Evolutionary conservation across 2,329 filamentous ascomycete species (phyloP), one percentile per base, ranked within the genome.

Genomic region (Fusarium haematococcum): DNA sequence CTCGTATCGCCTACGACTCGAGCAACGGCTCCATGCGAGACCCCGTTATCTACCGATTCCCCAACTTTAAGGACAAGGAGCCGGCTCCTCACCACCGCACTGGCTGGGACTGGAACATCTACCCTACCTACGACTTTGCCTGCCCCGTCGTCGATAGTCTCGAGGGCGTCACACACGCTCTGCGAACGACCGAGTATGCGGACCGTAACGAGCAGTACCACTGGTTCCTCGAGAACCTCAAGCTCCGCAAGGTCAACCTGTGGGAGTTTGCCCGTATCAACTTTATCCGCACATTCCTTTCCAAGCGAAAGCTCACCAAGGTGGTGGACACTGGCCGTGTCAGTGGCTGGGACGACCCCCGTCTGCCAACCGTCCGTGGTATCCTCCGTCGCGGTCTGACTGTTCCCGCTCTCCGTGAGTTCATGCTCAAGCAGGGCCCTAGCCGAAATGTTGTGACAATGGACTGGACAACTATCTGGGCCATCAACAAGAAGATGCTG

Each of bases 11-110:
- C 2, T 91, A 94, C 77, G 94, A 97, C 83, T 93, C 97, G 85
- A 93, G 93, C 75, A 98, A 99, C 88, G 97, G 97, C 85, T 95
- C 97, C 63, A 92, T 98, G 90, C 91, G 97, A 75, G 97, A 99
- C 83, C 97, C 97, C 14, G 95, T 98, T 83, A 97, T 99, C 83
- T 98, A 98, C 88, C 92, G 97, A 76, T 98, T 95, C 90, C 79
- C 79, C 77, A 98, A 97, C 81, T 79, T 86, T 70, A 87, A 88
- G 67, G 86, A 87, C 57, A 79, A 79, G 70, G 79, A 80, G 77
- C 79, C 79, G 5, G 75, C 78, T 27, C 77, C 87, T 23, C 93
- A 97, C 83, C 94, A 97, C 85, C 91, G 94, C 76, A 97, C 94
- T 2, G 94, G 94, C 35, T 89, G 86, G 67, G 91, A 88, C 71